Base-by-base conservation (phyloP, 148 eudicot species). In the Drosera capensis region DNA sequence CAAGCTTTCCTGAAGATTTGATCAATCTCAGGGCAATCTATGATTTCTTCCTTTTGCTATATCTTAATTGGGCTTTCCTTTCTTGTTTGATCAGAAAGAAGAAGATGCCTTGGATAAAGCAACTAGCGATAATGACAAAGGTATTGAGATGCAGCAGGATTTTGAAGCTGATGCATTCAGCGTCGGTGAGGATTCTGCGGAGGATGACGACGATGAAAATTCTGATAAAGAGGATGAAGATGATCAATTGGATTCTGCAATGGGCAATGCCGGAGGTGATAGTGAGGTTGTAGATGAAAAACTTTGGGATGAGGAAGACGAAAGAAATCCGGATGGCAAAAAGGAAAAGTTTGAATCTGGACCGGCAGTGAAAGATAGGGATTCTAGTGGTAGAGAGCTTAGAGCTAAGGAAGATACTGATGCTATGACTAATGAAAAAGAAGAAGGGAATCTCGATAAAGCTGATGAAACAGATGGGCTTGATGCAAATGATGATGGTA, bases 171-270 rank as follows among this genome's bases (percentile, higher is more conserved):
- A 62, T 42, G 62, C 77, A 7, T 52, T 31, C 49, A 81, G 74
- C 58, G 63, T 90, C n/a, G 80, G 97, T 62, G 95, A 90, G 56
- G 95, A 78, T 51, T 73, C 86, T 43, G 86, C 45, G n/a, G 85
- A 72, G 38, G 48, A 53, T 40, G 54, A 53, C 16, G 60, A 46
- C 23, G 77, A 68, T 22, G 67, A 75, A n/a, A n/a, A n/a, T n/a
- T n/a, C n/a, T 9, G 40, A 61, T 46, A 80, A 63, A 42, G 59
- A 51, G 37, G 72, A 51, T 54, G 75, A 73, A 25, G 77, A 48
- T 40, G 80, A 70, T 29, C 61, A 84, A 52, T n/a, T 76, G 46
- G 95, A 84, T 14, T 59, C 67, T 36, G 79, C 70, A 38, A 73
- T 84, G 82, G 99, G 99, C 11, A 66, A 72, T 43, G 57, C 81